Conservation (phyloP, 2,329 filamentous ascomycete species). For the Lasiodiplodia citricola region DNA sequence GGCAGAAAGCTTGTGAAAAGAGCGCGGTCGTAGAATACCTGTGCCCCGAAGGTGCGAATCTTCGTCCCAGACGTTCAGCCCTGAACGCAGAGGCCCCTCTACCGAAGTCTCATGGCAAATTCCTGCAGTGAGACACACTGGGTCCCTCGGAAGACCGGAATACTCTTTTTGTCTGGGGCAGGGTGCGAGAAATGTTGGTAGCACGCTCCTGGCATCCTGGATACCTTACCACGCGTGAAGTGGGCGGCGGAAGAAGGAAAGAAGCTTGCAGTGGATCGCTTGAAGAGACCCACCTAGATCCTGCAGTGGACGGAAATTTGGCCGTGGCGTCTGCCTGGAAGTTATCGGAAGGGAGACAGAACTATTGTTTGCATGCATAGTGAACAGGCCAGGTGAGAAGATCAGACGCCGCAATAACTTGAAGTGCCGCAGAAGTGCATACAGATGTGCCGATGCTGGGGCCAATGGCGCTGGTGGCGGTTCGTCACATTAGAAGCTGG, state of each 20-base stretch:
- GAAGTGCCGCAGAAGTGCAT: slow-evolving; percentile 9
- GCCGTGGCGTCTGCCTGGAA: slow-evolving; percentile 10
- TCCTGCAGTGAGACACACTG: not conserved
- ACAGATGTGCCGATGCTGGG: not conserved
- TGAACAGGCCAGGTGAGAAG: not conserved
- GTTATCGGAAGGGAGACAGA: not conserved
- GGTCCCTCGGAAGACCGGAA: not conserved
- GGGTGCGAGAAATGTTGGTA: slow-evolving; percentile 1
- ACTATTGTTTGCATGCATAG: slow-evolving; percentile 20
- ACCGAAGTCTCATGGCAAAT: slow-evolving; percentile 8
- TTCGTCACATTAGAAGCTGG: slow-evolving; percentile 7
- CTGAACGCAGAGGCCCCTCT: not conserved
- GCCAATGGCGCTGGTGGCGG: slow-evolving; percentile 6
- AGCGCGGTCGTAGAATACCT: not conserved
- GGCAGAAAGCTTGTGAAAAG: not conserved
- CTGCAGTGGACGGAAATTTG: not conserved
- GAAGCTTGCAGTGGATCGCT: not conserved
- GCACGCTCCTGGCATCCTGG: not conserved
- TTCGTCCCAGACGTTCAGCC: not conserved
- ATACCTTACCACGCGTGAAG: not conserved
- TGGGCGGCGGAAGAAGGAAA: slow-evolving; percentile 6
- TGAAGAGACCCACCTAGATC: slow-evolving; percentile 20
- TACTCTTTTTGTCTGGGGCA: not conserved
- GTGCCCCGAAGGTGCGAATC: not conserved
- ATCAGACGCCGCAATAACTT: not conserved